Base-by-base conservation (phyloP, 2,329 filamentous ascomycete genomes). In the Aspergillus ibericus region DNA sequence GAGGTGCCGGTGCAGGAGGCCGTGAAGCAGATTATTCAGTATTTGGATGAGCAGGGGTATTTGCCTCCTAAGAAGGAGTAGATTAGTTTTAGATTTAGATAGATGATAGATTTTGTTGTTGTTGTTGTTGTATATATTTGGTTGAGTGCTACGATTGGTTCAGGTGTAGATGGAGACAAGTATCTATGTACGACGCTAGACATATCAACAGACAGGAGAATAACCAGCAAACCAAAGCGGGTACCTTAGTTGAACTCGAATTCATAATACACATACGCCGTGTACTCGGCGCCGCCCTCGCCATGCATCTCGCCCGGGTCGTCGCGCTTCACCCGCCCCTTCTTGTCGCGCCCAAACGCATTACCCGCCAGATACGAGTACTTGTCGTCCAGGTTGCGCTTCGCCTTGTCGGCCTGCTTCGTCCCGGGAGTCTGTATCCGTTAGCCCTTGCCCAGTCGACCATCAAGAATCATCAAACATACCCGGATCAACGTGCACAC, bases 361-460 rank as follows among this genome's bases (percentile, higher is more conserved):
- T 98, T 98, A 55, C 95, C 95, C 29, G 91, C 95, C 4, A 99
- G 84, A 76, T 96, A 96, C 22, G 91, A 92, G 78, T 93, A 99
- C 61, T 88, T 85, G 16, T 86, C 82, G 75, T 99, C 95, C 47
- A 99, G 83, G 8, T 87, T 85, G n/a, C 82, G 75, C 77, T 91
- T 92, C 32, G 88, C 85, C 77, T 93, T 96, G 74, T 92, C 90
- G 4, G 86, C 85, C 38, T 87, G 80, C 79, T 97, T 98, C n/a
- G 88, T 74, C 15, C 59, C 66, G 46, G 87, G 92, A 47, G 92
- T 92, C 92, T 97, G 68, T 27, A 22, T 48, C 6, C 6, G 49
- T 63, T 58, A 66, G 59, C 3, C 18, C 5, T n/a, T 15, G 5
- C 9, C 16, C 36, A 34, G 5, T 27, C 20, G 3, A 15, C 13